Evolutionary conservation across 768 basidiomycete species (phyloP), one percentile per base, ranked within the genome.

Genomic region (Russula virescens): DNA sequence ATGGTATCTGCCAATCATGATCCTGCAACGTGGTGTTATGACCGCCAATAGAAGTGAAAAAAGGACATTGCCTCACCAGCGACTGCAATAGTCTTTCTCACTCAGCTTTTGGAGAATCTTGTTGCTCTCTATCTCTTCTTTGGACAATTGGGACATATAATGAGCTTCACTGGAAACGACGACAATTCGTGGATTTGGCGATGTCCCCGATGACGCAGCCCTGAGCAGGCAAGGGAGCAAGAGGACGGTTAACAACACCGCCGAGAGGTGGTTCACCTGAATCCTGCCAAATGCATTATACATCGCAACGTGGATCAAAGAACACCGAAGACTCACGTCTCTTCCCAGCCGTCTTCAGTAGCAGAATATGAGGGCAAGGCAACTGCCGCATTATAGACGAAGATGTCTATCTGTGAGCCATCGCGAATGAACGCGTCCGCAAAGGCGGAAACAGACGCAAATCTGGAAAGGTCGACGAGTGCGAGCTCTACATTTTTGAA

Each of bases 221-320:
- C 53, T 63, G 43, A 65, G 21, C 26, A 65, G 42, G 14, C 60
- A 62, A 53, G 64, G 64, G 9, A 65, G 45, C 60, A 65, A 46
- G 40, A 50, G 61, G 46, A 51, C 4, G 11, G 55, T 65, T 16
- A 53, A 48, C 49, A 65, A 19, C 60, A 57, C 7, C 13, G 42
- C 54, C 16, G 64, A 65, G 21, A 65, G 50, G 54, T 62, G 64
- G 66, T 83, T 83, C 45, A 80, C 57, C 14, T 81, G 83, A 28
- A 80, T 58, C 13, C 82, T 83, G 25, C 31, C 38, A 23, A 21
- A n/a, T 3, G 14, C 7, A 35, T 38, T 38, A 31, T 1, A 31
- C 14, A 35, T 13, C 0, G 42, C 34, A 7, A 23, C 3, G 13
- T 52, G 3, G 19, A 18, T 10, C 2, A 35, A 45, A 46, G 14